Evolutionary conservation across 2,329 filamentous ascomycete genomes (phyloP).

Genomic region (Penicillium sp.): DNA sequence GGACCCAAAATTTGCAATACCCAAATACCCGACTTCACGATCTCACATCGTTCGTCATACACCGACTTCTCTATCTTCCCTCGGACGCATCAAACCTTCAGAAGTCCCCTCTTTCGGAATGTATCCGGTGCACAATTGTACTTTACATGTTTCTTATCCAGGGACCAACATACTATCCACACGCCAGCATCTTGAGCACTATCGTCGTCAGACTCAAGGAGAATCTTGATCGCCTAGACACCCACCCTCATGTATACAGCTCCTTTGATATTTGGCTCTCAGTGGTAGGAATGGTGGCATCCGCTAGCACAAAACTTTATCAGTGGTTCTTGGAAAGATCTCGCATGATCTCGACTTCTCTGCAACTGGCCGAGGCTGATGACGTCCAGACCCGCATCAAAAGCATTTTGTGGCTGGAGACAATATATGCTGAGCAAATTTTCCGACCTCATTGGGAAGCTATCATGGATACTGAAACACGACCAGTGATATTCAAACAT

Average conservation of each 20-base stretch:
- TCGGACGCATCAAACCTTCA: neutral
- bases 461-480: neutral
- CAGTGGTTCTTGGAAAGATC: slow-evolving; percentile 19
- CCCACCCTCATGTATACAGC: slow-evolving; percentile 3
- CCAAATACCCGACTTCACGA: slow-evolving; percentile 52
- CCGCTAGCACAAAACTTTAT: slow-evolving; percentile 17
- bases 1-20: slow-evolving; percentile 22
- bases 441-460: slow-evolving; percentile 21
- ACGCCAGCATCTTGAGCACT: slow-evolving; percentile 41
- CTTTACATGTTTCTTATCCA: slow-evolving; percentile 56
- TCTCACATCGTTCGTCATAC: slow-evolving; percentile 55
- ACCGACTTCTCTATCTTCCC: slow-evolving; percentile 43
- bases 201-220: slow-evolving; percentile 35
- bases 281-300: slow-evolving; percentile 41
- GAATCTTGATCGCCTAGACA: slow-evolving; percentile 27
- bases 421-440: slow-evolving; percentile 10
- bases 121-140: slow-evolving; percentile 47
- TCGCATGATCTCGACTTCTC: neutral
- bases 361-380: slow-evolving; percentile 10
- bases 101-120: slow-evolving; percentile 38
- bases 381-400: slow-evolving; percentile 15
- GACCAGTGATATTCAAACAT: neutral
- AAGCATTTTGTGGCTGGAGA: slow-evolving; percentile 23
- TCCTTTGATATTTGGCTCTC: slow-evolving; percentile 46
- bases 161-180: slow-evolving; percentile 57